A percentile compares a stretch with the other conserved stretches of the same genome.
phyloP scores from a whole-genome alignment of 768 basidiomycete genomes.

The Plicaturopsis crispa region DNA sequence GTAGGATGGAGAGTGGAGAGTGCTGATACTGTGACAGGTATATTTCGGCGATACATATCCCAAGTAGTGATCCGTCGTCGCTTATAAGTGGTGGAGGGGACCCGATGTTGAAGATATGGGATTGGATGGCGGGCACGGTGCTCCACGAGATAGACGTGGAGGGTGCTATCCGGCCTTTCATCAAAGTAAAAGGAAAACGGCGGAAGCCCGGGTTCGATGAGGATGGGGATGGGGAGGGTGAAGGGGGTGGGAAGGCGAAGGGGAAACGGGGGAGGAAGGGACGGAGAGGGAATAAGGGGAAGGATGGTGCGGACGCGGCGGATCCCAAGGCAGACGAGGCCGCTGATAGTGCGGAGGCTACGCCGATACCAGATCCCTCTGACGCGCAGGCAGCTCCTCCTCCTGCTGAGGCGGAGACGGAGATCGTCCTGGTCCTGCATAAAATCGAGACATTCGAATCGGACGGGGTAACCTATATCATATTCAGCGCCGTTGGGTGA shows the following conservation, averaged over 20 bases:
- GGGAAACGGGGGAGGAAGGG: conserved; percentile 10
- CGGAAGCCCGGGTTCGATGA: conserved; percentile 20
- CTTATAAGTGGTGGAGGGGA: conserved; percentile 92
- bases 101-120: conserved; percentile 65
- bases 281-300: conserved; percentile 10
- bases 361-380: conserved; percentile 5
- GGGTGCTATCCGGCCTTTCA: conserved; percentile 38
- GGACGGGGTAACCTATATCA: conserved; percentile 28
- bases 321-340: conserved; percentile 14
- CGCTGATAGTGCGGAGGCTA: conserved; percentile 15
- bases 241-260: conserved; percentile 9
- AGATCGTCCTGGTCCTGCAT: conserved; percentile 45
- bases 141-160: conserved; percentile 45
- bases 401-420: no score
- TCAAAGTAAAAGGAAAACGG: conserved; percentile 28
- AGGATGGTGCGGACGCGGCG: conserved; percentile 19
- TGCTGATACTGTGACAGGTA: conserved; percentile 40
- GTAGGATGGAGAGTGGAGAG: conserved; percentile 3
- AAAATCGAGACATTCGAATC: conserved; percentile 43
- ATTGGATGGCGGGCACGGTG: conserved; percentile 61
- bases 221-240: conserved; percentile 24
- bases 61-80: conserved; percentile 29
- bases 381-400: conserved; percentile 12
- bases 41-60: conserved; percentile 77
- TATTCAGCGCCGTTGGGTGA: conserved; percentile 74